Percentiles rank a stretch among this genome's conserved stretches.
These are phyloP conservation scores for Bjerkandera adusta DNA, from an alignment of 1,284 basidiomycete genomes.

Conservation along the genomic window DNA sequence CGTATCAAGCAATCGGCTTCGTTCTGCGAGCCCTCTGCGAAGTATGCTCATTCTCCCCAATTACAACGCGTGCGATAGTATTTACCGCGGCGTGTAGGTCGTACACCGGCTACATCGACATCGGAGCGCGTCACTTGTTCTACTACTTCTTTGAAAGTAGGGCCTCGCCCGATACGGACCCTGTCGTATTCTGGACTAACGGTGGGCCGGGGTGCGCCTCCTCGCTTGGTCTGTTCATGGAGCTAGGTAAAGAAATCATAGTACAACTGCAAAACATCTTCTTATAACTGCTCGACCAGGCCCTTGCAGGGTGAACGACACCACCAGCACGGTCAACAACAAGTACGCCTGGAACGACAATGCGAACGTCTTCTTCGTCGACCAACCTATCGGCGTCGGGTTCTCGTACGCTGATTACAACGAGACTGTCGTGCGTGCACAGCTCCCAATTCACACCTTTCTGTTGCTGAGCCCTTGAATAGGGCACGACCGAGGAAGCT, in stretches of 20 bases:
- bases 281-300: too few species aligned
- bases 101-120: conserved; percentile 64
- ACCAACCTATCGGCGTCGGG: conserved; percentile 64
- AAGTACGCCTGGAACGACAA: conserved; percentile 68
- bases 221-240: conserved; percentile 62
- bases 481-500: conserved; percentile 64
- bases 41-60: conserved; percentile 16
- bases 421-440: conserved; percentile 48
- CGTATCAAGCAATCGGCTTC: conserved; percentile 43
- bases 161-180: conserved; percentile 32
- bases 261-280: neutral
- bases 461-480: neutral
- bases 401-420: conserved; percentile 76
- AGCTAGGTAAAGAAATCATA: conserved; percentile 40
- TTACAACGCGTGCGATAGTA: neutral
- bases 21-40: conserved; percentile 26
- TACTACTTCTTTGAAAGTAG: conserved; percentile 77
- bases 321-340: conserved; percentile 46
- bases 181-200: conserved; percentile 39
- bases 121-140: conserved; percentile 71
- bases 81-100: conserved; percentile 23
- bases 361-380: conserved; percentile 71
- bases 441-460: neutral
- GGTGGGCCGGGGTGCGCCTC: conserved; percentile 52
- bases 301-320: conserved; percentile 49